Percentiles rank a stretch among this genome's conserved stretches.
Conservation (phyloP, 805 yeast genomes). For the Candida boleticola region DNA sequence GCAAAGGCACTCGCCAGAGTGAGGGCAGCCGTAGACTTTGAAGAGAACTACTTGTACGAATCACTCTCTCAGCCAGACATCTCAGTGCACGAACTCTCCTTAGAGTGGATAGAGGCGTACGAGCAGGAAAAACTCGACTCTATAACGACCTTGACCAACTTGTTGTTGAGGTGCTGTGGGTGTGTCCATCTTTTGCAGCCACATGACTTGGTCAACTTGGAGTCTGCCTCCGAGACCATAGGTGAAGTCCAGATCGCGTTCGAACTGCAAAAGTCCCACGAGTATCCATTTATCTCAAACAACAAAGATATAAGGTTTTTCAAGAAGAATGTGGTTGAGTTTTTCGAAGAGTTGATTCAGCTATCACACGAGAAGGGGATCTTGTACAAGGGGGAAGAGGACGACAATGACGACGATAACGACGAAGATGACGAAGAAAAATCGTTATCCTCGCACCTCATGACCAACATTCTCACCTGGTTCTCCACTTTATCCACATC, state of each 20-base stretch:
- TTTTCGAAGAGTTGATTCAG: constrained; percentile 51
- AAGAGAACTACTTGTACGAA: constrained; percentile 29
- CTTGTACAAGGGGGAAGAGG: constrained; percentile 37
- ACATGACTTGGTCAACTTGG: constrained; percentile 72
- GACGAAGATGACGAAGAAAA: constrained; percentile 13
- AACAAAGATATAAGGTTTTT: constrained; percentile 48
- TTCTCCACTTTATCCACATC: constrained; percentile 68
- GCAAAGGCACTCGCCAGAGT: not conserved
- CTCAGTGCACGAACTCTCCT: constrained; percentile 31
- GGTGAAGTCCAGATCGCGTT: constrained; percentile 68
- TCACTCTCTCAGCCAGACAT: constrained; percentile 31
- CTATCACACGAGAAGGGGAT: constrained; percentile 62
- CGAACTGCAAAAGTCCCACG: constrained; percentile 59
- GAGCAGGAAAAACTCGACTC: constrained; percentile 42
- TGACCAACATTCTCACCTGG: constrained; percentile 70
- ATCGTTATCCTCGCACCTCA: constrained; percentile 39
- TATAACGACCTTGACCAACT: constrained; percentile 62
- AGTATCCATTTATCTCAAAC: constrained; percentile 62
- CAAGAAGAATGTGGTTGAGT: constrained; percentile 51
- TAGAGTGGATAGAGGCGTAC: constrained; percentile 38
- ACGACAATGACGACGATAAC: constrained; percentile 17
- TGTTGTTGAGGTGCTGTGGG: constrained; percentile 70
- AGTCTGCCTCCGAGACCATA: constrained; percentile 70
- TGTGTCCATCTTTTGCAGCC: constrained; percentile 62
- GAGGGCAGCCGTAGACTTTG: too few species aligned